A percentile compares a stretch with the other conserved stretches of the same genome.
These are phyloP conservation scores for Dothistroma pini DNA, from an alignment of 2,329 filamentous ascomycete genomes.

Conservation along the genomic window DNA sequence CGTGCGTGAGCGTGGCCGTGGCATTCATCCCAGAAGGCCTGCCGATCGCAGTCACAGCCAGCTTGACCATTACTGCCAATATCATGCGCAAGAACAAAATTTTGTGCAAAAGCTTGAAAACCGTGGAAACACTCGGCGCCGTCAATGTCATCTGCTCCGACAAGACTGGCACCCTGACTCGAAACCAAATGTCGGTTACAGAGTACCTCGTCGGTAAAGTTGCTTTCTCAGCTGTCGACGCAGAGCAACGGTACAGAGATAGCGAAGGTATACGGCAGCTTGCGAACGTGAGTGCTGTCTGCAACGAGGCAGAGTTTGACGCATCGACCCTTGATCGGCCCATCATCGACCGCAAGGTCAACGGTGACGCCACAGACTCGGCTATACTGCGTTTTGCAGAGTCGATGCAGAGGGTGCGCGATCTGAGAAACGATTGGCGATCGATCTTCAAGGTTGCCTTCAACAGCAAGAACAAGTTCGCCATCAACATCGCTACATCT, in stretches of 20 bases:
- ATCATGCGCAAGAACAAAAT: slow-evolving; percentile 74
- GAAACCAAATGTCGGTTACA: slow-evolving; percentile 50
- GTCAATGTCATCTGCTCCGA: slow-evolving; percentile 73
- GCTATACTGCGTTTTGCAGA: slow-evolving; percentile 71
- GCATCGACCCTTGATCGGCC: slow-evolving; percentile 58
- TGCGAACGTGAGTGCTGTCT: slow-evolving; percentile 60
- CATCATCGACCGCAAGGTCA: slow-evolving; percentile 59
- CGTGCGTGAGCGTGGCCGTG: slow-evolving; percentile 65
- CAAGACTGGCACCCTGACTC: slow-evolving; percentile 68
- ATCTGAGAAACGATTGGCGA: slow-evolving; percentile 61
- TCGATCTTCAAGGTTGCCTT: slow-evolving; percentile 67
- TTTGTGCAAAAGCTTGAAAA: slow-evolving; percentile 75
- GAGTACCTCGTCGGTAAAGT: slow-evolving; percentile 60
- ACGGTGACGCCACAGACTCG: slow-evolving; percentile 73
- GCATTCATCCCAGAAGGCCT: slow-evolving; percentile 74
- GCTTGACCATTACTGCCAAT: slow-evolving; percentile 71
- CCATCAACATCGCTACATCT: slow-evolving; percentile 61
- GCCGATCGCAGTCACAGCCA: slow-evolving; percentile 63
- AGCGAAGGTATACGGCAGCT: slow-evolving; percentile 53
- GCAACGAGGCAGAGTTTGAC: slow-evolving; percentile 74
- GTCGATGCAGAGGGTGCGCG: slow-evolving; percentile 56
- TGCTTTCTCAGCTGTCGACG: slow-evolving; percentile 49
- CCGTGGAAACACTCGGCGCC: slow-evolving; percentile 69
- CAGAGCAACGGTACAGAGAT: slow-evolving; percentile 41
- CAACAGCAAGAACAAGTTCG: slow-evolving; percentile 79